Evolutionary conservation across 768 basidiomycete species (phyloP), one percentile per base, ranked within the genome.

Genomic region (Rhodotorula taiwanensis): DNA sequence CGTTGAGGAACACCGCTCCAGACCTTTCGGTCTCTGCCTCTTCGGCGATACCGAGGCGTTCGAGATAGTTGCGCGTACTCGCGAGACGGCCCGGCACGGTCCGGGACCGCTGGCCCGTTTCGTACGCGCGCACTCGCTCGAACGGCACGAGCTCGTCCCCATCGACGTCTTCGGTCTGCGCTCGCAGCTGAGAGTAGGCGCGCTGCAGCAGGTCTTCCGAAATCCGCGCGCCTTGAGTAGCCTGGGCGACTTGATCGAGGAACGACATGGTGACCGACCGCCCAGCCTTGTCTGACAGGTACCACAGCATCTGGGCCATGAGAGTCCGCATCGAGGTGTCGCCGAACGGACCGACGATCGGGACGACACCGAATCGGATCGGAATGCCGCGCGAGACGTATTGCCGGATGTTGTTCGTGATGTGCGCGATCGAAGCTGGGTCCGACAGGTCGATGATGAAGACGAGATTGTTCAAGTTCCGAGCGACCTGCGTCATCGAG

Each of bases 1-100:
- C 93, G 71, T 97, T 94, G 72, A 94, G 79, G 75, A 97, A 94
- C 6, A 80, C 83, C 67, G 88, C 84, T 1, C 90, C 92, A 25
- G 2, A 6, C 1, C 20, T 59, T 27, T 67, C 65, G 5, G 15
- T n/a, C 25, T 28, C 49, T 2, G 16, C 49, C 0, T 6, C 34
- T 39, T 30, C 42, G n/a, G 78, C 79, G 5, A 83, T 78, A 15
- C 81, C 82, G 27, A 93, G 74, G 20, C 91, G 79, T 48, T 79
- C 78, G 9, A 78, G 73, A 69, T 90, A 93, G 3, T 68, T 71
- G n/a, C 75, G 72, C 1, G 82, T 79, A 30, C 45, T 43, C 27
- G 5, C 30, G 7, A 68, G 28, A 3, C 58, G 54, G 9, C 27
- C 30, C 13, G 33, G 23, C 20, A 4, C 15, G 30, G 45, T 27